Evolutionary conservation across 2,329 filamentous ascomycete species (phyloP), one percentile per base, ranked within the genome.

Genomic region (Claviceps spartinae): DNA sequence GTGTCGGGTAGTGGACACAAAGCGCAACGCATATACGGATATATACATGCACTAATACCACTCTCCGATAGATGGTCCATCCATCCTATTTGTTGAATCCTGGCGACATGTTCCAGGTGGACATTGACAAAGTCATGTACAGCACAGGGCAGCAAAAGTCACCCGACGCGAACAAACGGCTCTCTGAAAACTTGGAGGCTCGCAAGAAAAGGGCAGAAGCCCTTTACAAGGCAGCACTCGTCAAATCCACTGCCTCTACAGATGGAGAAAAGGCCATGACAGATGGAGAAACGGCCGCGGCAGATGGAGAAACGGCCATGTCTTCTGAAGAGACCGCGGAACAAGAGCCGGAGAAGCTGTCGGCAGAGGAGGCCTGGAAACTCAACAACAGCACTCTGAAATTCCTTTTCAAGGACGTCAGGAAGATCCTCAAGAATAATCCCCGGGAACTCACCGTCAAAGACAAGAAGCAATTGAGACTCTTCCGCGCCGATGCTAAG

Each of bases 81-180:
- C 90, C 93, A 8, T 86, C 88, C 52, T 98, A 98, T 68, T 82
- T 89, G 58, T 79, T 98, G 41, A 98, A 98, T 68, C 94, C 93
- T 2, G 93, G 93, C 59, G 93, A 98, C 67, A 88, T 98, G 82
- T 98, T 98, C 76, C 88, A 95, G 66, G 91, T 98, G 61, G 86
- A 96, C 20, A 77, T 86, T 38, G 88, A 95, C 41, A 82, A 84
- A 60, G 93, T 98, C 52, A 77, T 98, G 68, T 90, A 79, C 62
- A 91, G 88, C 37, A 95, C 90, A 1, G 93, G 93, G 54, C 76
- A 78, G 26, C 78, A 79, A 48, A 93, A 89, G 69, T 68, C 75
- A 5, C 26, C 57, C 20, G 53, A 63, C 59, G 56, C 50, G 3
- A 53, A 61, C 50, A 52, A 57, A 20, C 52, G 54, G 3, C 51